phyloP scores from a whole-genome alignment of 2,329 filamentous ascomycete genomes.

The Fusarium sp. region DNA sequence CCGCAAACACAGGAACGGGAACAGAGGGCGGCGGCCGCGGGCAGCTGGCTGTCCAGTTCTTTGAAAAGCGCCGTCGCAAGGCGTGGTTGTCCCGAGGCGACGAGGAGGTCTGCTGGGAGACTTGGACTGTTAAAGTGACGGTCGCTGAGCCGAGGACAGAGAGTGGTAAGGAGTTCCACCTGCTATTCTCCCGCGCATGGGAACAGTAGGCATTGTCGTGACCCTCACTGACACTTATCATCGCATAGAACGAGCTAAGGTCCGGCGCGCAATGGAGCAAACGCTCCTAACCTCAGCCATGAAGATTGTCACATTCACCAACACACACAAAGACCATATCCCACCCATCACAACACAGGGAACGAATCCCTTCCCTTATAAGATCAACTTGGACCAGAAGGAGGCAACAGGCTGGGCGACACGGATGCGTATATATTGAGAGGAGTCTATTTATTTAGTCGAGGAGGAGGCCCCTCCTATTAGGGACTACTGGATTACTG shows the following conservation, averaged over 20 bases:
- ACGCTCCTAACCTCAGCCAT: conserved; percentile 85
- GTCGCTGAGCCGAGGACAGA: conserved; percentile 89
- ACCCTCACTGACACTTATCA: background rate
- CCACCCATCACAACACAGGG: conserved; percentile 94
- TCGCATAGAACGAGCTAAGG: conserved; percentile 77
- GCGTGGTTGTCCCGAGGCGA: conserved; percentile 80
- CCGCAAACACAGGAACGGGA: conserved; percentile 36
- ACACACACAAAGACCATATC: conserved; percentile 92
- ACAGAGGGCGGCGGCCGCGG: conserved; percentile 71
- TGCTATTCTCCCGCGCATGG: background rate
- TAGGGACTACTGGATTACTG: background rate
- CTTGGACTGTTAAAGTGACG: conserved; percentile 93
- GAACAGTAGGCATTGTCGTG: background rate
- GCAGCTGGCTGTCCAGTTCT: conserved; percentile 88
- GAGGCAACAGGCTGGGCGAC: conserved; percentile 75
- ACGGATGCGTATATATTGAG: conserved; percentile 76
- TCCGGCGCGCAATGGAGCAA: conserved; percentile 88
- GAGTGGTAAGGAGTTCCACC: conserved; percentile 66
- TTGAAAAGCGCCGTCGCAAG: conserved; percentile 88
- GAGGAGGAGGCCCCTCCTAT: background rate
- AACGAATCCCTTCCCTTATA: conserved; percentile 94
- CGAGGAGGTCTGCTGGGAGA: conserved; percentile 96
- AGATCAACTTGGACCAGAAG: conserved; percentile 87
- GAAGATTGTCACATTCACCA: conserved; percentile 88
- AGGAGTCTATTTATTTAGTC: background rate